phyloP scores from a whole-genome alignment of 129 eudicot species.

The Helichrysum umbraculigerum region DNA sequence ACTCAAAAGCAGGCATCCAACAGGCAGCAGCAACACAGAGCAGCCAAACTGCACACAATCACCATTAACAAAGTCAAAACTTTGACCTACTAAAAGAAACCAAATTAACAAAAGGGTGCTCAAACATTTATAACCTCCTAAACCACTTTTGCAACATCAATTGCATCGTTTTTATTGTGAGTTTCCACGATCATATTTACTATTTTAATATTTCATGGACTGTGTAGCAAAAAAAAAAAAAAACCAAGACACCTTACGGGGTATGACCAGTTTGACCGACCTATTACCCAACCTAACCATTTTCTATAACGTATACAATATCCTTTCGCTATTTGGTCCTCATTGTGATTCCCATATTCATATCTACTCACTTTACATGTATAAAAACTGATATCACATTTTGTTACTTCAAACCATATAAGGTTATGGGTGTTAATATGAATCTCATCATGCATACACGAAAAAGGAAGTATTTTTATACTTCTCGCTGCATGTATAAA shows the following conservation, averaged over 20 bases:
- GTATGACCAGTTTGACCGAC: background rate
- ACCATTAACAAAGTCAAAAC: constrained; percentile 20
- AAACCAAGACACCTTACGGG: too few species aligned
- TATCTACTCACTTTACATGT: background rate
- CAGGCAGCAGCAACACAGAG: constrained; percentile 39
- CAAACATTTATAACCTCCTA: background rate
- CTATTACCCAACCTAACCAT: background rate
- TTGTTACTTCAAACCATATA: background rate
- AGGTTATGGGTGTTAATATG: background rate
- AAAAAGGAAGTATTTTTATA: background rate
- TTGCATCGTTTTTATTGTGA: background rate
- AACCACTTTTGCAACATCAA: background rate
- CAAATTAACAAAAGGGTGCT: background rate
- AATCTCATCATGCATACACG: background rate
- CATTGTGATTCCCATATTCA: background rate
- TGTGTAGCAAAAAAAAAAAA: background rate
- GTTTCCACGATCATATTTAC: background rate
- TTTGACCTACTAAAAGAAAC: background rate
- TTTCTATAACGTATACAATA: background rate
- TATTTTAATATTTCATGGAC: background rate
- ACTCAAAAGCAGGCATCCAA: constrained; percentile 44
- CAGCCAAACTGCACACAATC: constrained; percentile 40
- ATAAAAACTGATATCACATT: background rate
- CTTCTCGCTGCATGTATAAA: background rate
- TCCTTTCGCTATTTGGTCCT: background rate